Conservation (phyloP, 345 rosid genomes). For the Lenwebbia sp. region DNA sequence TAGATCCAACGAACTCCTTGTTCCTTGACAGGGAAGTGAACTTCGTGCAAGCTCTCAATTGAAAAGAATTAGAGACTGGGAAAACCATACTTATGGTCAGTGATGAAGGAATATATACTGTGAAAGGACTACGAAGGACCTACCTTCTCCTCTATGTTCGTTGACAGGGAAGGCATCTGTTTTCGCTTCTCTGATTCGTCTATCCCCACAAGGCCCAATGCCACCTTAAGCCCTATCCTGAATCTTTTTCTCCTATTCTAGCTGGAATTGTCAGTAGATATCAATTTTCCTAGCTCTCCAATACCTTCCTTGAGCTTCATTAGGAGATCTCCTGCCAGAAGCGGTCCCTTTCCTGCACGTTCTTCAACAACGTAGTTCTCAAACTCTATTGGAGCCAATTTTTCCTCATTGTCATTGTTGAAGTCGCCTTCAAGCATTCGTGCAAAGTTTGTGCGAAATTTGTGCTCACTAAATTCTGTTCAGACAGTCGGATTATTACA, state of each 20-base stretch:
- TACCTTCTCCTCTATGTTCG: slow-evolving; percentile 31
- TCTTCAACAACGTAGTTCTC: slow-evolving; percentile 18
- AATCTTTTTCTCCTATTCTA: slow-evolving; percentile 23
- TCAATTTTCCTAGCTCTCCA: slow-evolving; percentile 21
- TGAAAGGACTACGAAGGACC: background rate
- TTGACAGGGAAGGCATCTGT: slow-evolving; percentile 24
- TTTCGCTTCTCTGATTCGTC: slow-evolving; percentile 24
- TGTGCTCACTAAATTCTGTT: background rate
- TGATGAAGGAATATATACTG: too few species aligned
- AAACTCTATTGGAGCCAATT: slow-evolving; percentile 17
- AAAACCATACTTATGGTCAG: background rate
- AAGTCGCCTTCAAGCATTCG: slow-evolving; percentile 28
- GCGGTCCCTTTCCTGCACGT: slow-evolving; percentile 24
- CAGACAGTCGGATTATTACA: too few species aligned
- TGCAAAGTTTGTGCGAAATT: too few species aligned
- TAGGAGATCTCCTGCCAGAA: slow-evolving; percentile 17
- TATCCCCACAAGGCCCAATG: slow-evolving; percentile 12
- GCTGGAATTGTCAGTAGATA: slow-evolving; percentile 29
- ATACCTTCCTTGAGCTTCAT: slow-evolving; percentile 22
- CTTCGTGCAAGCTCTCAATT: background rate
- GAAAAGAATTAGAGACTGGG: background rate
- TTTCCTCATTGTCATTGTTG: slow-evolving; percentile 12
- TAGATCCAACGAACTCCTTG: background rate
- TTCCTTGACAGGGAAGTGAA: too few species aligned
- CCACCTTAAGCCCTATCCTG: slow-evolving; percentile 28